Evolutionary conservation across 345 rosid genomes (phyloP).

Genomic region (Populus davidiana): DNA sequence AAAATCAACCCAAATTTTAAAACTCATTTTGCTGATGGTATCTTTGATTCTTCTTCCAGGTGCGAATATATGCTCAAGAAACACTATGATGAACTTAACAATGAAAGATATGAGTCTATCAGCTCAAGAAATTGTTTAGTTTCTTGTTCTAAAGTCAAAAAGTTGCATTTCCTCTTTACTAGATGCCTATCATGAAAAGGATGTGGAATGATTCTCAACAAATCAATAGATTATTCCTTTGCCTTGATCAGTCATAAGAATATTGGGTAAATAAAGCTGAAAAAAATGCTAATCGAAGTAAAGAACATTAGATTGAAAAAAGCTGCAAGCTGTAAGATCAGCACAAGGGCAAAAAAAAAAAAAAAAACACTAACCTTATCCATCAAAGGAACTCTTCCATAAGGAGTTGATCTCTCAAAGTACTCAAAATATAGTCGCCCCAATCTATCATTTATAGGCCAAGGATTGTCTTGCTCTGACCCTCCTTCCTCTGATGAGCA

Average conservation of each 20-base stretch:
- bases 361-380: conserved; percentile 63
- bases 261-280: not conserved
- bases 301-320: conserved; percentile 3
- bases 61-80: conserved; percentile 23
- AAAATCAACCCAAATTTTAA: conserved; percentile 1
- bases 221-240: conserved; percentile 10
- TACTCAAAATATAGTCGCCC: conserved; percentile 74
- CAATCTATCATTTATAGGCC: conserved; percentile 66
- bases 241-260: conserved; percentile 4
- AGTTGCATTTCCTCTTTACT: conserved; percentile 29
- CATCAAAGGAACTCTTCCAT: conserved; percentile 93
- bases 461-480: conserved; percentile 57
- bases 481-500: conserved; percentile 91
- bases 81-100: conserved; percentile 2
- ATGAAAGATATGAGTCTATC: conserved; percentile 13
- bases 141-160: conserved; percentile 32
- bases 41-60: conserved; percentile 15
- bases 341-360: not conserved
- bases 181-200: conserved; percentile 36
- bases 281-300: not conserved
- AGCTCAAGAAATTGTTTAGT: not conserved
- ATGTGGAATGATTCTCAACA: conserved; percentile 24
- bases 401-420: conserved; percentile 92
- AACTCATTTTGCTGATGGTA: not conserved
- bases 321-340: not conserved